A percentile compares a stretch with the other conserved stretches of the same genome.
phyloP scores from a whole-genome alignment of 768 basidiomycete genomes.

The Russula emetica region DNA sequence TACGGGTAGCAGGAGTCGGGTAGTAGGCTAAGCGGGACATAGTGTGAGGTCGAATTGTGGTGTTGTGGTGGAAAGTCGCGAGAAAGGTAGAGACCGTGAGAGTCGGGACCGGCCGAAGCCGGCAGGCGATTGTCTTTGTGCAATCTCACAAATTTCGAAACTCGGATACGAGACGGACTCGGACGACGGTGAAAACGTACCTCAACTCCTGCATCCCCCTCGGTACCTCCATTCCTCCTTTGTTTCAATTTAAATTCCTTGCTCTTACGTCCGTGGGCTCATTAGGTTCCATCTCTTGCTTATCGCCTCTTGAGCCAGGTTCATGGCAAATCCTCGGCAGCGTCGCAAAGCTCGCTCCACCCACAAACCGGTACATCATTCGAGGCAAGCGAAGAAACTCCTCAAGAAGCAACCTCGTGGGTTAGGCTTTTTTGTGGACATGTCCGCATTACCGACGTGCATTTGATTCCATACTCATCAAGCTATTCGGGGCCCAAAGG shows the following conservation, averaged over 20 bases:
- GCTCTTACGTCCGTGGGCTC: conserved; percentile 15
- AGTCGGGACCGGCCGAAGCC: neutral
- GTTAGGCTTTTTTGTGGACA: conserved; percentile 32
- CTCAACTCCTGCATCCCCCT: neutral
- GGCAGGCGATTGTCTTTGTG: neutral
- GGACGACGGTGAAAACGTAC: neutral
- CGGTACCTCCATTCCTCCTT: conserved; percentile 21
- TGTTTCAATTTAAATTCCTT: neutral
- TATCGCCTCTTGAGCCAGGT: conserved; percentile 10
- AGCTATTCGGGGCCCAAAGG: conserved; percentile 80
- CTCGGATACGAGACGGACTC: neutral
- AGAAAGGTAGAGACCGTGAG: neutral
- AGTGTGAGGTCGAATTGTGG: conserved; percentile 6
- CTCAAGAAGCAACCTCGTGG: conserved; percentile 74
- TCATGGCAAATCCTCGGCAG: conserved; percentile 94
- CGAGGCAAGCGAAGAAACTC: conserved; percentile 67
- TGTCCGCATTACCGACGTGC: conserved; percentile 19
- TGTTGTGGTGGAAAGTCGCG: neutral
- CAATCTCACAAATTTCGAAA: too few relatives aligned
- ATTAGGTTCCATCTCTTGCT: conserved; percentile 5
- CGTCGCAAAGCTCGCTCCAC: conserved; percentile 79
- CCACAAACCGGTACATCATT: conserved; percentile 70
- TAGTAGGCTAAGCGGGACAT: conserved; percentile 40
- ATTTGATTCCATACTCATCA: conserved; percentile 27
- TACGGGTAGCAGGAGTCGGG: conserved; percentile 31